These are phyloP conservation scores for Cardiospermum halicacabum DNA, from an alignment of 345 rosid species.

Conservation along the genomic window DNA sequence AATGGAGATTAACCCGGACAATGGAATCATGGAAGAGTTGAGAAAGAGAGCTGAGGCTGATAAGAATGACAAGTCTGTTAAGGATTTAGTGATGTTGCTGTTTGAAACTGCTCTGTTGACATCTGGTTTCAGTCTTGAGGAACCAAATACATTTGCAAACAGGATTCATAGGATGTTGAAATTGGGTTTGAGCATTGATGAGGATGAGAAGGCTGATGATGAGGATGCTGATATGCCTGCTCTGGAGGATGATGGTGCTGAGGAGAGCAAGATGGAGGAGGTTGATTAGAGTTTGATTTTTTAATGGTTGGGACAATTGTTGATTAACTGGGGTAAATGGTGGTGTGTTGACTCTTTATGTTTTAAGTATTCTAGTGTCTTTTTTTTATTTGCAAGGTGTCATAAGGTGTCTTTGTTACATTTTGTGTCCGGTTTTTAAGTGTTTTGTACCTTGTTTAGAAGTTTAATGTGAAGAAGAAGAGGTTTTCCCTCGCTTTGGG, in stretches of 20 bases:
- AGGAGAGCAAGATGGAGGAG: slow-evolving; percentile 95
- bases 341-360: too few species aligned
- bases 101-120: slow-evolving; percentile 78
- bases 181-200: slow-evolving; percentile 77
- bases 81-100: slow-evolving; percentile 69
- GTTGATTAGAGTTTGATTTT: slow-evolving; percentile 64
- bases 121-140: slow-evolving; percentile 86
- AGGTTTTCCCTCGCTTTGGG: too few species aligned
- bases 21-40: slow-evolving; percentile 85
- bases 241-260: slow-evolving; percentile 71
- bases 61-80: slow-evolving; percentile 80
- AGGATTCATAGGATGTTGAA: slow-evolving; percentile 92
- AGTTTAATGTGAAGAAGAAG: not conserved
- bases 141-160: slow-evolving; percentile 72
- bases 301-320: too few species aligned
- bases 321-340: too few species aligned
- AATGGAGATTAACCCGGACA: slow-evolving; percentile 83
- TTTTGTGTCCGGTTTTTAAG: not conserved
- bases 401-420: not conserved
- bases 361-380: not conserved
- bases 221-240: slow-evolving; percentile 75
- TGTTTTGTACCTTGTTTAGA: not conserved
- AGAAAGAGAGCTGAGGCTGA: slow-evolving; percentile 79
- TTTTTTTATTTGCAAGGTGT: not conserved
- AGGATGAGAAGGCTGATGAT: slow-evolving; percentile 46